A percentile compares a stretch with the other conserved stretches of the same genome.
Conservation (phyloP, 2,329 filamentous ascomycete species). For the Ascochyta pisi region DNA sequence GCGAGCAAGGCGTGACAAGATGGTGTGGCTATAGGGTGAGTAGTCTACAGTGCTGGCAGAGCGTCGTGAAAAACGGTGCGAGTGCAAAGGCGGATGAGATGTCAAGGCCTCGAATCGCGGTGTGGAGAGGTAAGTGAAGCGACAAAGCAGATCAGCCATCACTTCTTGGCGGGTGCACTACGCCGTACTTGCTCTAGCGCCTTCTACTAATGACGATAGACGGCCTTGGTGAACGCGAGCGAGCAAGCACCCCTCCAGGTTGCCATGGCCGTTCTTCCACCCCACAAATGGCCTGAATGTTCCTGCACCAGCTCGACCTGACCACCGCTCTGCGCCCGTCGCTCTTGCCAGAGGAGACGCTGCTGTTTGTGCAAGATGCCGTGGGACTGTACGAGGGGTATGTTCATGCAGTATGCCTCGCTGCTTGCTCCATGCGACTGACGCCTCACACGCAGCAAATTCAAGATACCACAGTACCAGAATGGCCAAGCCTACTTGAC, state of each 20-base stretch:
- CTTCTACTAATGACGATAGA: slow-evolving; percentile 27
- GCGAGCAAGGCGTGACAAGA: slow-evolving; percentile 12
- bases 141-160: slow-evolving; percentile 23
- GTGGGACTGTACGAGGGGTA: slow-evolving; percentile 98
- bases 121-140: slow-evolving; percentile 32
- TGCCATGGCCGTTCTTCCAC: slow-evolving; percentile 23
- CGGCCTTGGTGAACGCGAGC: slow-evolving; percentile 21
- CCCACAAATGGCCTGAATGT: slow-evolving; percentile 73
- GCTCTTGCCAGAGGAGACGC: slow-evolving; percentile 89
- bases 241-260: slow-evolving; percentile 11
- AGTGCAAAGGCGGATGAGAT: slow-evolving; percentile 8
- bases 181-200: slow-evolving; percentile 16
- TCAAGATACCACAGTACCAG: slow-evolving; percentile 91
- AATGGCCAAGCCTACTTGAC: slow-evolving; percentile 97
- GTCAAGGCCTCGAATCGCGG: slow-evolving; percentile 14
- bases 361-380: slow-evolving; percentile 96
- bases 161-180: slow-evolving; percentile 19
- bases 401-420: slow-evolving; percentile 45
- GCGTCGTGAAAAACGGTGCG: neutral
- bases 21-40: slow-evolving; percentile 24
- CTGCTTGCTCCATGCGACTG: slow-evolving; percentile 19
- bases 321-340: slow-evolving; percentile 94
- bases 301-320: slow-evolving; percentile 92
- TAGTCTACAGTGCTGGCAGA: slow-evolving; percentile 15
- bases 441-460: slow-evolving; percentile 69